Percentiles rank a stretch among this genome's conserved stretches.
Evolutionary conservation across 306 rosid species (phyloP).

Genomic region (Begonia loranthoides): DNA sequence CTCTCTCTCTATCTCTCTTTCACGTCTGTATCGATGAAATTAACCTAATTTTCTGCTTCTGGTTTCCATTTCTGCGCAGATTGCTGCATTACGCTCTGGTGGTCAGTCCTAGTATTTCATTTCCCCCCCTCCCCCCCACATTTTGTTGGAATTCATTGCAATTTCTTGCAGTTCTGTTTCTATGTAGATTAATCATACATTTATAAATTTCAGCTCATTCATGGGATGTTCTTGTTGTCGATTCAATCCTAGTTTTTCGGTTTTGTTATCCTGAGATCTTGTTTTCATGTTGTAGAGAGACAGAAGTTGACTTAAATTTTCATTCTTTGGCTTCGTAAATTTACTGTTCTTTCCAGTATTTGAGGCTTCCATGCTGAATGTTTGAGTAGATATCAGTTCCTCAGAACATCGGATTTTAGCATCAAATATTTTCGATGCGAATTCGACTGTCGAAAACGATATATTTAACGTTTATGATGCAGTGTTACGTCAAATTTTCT

Average conservation of each 20-base stretch:
- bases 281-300: not conserved
- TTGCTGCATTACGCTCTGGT: constrained; percentile 59
- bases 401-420: too few species aligned
- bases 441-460: too few species aligned
- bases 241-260: not conserved
- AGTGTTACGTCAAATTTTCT: too few species aligned
- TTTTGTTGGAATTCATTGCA: not conserved
- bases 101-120: constrained; percentile 25
- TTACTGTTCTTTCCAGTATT: too few species aligned
- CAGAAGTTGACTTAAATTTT: not conserved
- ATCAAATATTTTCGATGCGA: too few species aligned
- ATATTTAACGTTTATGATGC: too few species aligned
- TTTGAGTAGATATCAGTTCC: too few species aligned
- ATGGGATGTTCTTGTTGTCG: constrained; percentile 1
- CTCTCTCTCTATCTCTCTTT: not conserved
- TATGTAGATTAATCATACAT: not conserved
- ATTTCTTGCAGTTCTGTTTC: constrained; percentile 6
- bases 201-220: not conserved
- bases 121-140: not conserved
- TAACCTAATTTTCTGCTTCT: constrained; percentile 5
- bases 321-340: not conserved
- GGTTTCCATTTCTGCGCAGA: constrained; percentile 27
- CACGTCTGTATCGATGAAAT: not conserved
- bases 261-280: not conserved
- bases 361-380: too few species aligned